phyloP scores from a whole-genome alignment of 108 stramenopile genomes.

The Pseudonitzschia multiseries region DNA sequence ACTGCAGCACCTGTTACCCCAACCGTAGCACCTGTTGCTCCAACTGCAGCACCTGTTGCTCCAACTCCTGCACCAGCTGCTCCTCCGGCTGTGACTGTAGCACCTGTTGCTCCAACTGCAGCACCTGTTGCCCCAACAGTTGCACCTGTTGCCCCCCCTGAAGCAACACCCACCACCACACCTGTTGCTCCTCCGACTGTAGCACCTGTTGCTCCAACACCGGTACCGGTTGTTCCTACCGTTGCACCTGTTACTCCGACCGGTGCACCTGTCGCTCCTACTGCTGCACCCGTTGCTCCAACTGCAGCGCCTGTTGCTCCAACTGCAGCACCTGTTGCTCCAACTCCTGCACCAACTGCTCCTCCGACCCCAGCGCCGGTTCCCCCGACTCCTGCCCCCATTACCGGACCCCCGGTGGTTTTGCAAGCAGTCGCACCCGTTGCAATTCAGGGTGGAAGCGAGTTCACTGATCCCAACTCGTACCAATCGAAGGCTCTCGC shows the following conservation, averaged over 20 bases:
- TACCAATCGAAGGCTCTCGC: slow-evolving; percentile 37
- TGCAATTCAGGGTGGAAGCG: slow-evolving; percentile 32
- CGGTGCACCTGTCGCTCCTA: slow-evolving; percentile 13
- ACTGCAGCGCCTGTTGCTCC: slow-evolving; percentile 4
- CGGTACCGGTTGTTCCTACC: slow-evolving; percentile 17
- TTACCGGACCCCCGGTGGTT: slow-evolving; percentile 11
- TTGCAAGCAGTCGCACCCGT: slow-evolving; percentile 20
- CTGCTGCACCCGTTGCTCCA: slow-evolving; percentile 19
- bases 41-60: slow-evolving; percentile 1
- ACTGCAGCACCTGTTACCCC: neutral
- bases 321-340: slow-evolving; percentile 3
- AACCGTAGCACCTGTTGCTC: slow-evolving; percentile 8
- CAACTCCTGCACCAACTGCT: slow-evolving; percentile 15
- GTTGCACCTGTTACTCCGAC: slow-evolving; percentile 20
- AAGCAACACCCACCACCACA: slow-evolving; percentile 10
- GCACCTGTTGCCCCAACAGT: neutral
- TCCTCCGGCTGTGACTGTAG: neutral
- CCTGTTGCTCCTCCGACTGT: slow-evolving; percentile 11
- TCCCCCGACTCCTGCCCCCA: slow-evolving; percentile 23
- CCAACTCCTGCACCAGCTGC: slow-evolving; percentile 6
- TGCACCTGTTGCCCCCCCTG: neutral
- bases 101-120: neutral
- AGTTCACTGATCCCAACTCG: slow-evolving; percentile 32
- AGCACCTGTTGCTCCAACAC: slow-evolving; percentile 18
- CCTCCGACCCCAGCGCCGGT: slow-evolving; percentile 23